Evolutionary conservation across 2,329 filamentous ascomycete genomes (phyloP).

Genomic region (Diatrype stigma): DNA sequence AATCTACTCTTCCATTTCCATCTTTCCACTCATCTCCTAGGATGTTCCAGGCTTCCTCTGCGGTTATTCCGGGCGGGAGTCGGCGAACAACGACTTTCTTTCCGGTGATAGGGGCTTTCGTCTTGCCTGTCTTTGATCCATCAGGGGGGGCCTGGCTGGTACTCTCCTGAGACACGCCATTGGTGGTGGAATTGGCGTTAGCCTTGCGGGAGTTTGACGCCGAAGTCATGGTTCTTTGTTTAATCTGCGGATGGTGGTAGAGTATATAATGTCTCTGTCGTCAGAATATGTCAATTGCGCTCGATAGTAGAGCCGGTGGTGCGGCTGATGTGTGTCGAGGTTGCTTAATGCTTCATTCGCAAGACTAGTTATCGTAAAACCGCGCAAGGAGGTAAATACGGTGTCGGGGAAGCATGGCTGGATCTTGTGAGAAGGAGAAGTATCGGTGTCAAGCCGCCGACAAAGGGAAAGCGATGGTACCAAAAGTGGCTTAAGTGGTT

Average conservation of each 20-base stretch:
- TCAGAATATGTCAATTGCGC: no score
- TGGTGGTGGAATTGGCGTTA: constrained; percentile 27
- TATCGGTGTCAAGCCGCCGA: no score
- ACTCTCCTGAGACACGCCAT: constrained; percentile 48
- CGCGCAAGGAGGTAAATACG: no score
- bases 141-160: constrained; percentile 39
- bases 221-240: background rate
- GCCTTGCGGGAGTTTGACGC: constrained; percentile 30
- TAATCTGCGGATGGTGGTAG: background rate
- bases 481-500: no score
- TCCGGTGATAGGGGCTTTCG: constrained; percentile 52
- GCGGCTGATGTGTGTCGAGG: no score
- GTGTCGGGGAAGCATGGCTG: no score
- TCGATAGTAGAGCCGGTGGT: no score
- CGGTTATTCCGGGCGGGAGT: constrained; percentile 79
- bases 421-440: no score
- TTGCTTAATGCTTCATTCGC: no score
- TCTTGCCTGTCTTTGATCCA: constrained; percentile 38
- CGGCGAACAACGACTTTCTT: constrained; percentile 83
- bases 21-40: constrained; percentile 78
- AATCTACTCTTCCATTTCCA: constrained; percentile 80
- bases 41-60: constrained; percentile 67
- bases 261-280: no score
- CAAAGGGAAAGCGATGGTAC: no score
- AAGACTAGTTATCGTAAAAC: no score